Conservation (phyloP, 129 eudicot genomes). For the Ambrosia trifida region DNA sequence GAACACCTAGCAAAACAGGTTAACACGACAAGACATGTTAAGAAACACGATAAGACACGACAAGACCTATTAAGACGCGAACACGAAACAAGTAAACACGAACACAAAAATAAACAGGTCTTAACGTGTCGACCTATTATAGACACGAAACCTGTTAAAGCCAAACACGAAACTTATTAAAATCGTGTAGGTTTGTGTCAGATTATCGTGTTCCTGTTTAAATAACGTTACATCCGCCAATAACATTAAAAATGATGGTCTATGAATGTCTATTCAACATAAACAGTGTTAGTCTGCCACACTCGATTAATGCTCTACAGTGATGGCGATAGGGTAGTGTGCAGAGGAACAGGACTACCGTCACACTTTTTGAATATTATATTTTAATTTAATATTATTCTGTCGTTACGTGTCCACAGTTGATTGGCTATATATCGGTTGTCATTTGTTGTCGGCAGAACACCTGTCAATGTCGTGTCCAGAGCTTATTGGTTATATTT, state of each 20-base stretch:
- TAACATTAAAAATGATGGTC: constrained; percentile 1
- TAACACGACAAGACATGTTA: too few species aligned
- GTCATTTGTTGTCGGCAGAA: constrained; percentile 20
- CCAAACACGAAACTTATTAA: too few species aligned
- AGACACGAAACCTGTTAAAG: too few species aligned
- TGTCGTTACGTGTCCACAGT: not conserved
- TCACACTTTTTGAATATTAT: not conserved
- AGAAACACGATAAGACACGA: too few species aligned
- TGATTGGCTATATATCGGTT: not conserved
- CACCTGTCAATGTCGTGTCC: not conserved
- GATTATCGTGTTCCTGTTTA: too few species aligned
- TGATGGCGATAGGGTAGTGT: constrained; percentile 7
- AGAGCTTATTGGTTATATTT: too few species aligned
- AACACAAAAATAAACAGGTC: too few species aligned
- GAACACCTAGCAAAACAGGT: too few species aligned
- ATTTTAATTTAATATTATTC: not conserved
- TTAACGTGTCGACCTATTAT: too few species aligned
- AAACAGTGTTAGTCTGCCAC: constrained; percentile 8
- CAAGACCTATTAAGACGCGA: too few species aligned
- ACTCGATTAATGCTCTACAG: not conserved
- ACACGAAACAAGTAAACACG: too few species aligned
- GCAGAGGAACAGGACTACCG: constrained; percentile 25
- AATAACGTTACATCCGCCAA: constrained; percentile 10
- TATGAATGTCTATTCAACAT: constrained; percentile 11
- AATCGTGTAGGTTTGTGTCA: too few species aligned